Evolutionary conservation across 2,329 filamentous ascomycete genomes (phyloP), one percentile per base, ranked within the genome.

Genomic region (Rutstroemia sydowiana): DNA sequence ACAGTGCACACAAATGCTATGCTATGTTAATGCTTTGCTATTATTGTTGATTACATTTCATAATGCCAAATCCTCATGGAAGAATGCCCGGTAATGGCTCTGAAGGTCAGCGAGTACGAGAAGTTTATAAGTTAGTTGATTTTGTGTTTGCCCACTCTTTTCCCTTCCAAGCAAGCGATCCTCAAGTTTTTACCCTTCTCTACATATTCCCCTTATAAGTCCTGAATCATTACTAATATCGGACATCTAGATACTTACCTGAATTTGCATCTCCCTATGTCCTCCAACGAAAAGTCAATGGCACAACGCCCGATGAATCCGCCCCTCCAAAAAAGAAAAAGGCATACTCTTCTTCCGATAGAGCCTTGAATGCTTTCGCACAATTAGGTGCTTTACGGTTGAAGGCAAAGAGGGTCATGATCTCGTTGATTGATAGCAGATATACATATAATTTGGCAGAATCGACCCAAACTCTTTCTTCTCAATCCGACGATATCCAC

Each of bases 381-480:
- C 77, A 80, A 61, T 67, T 80, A 21, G 72, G 71, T 28, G 68
- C 75, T 9, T 68, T 78, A 50, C 68, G 75, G 1, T 66, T 78
- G 37, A 67, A 70, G 14, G 70, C 70, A 26, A 71, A 73, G 54
- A 70, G 76, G 34, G 70, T 69, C 39, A 71, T 79, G 65, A 70
- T 79, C 11, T 21, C 65, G 74, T 63, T 79, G 16, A 71, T 77
- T 47, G 73, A 74, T 54, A 62, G 64, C 5, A 63, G 67, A 3
- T 68, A 66, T 10, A 74, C 78, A 63, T 76, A 73, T 51, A 71
- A 79, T 45, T 68, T 79, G 39, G 75, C 75, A 34, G 76, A 79
- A 58, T 72, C 73, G 8, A 78, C 76, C 1, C 69, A 68, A 42
- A 72, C 70, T 1, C 57, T 76, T 3, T 70, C 72, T 41, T 52